Percentiles rank a stretch among this genome's conserved stretches.
Evolutionary conservation across 2,329 filamentous ascomycete genomes (phyloP).

Genomic region (Saccharata proteae): DNA sequence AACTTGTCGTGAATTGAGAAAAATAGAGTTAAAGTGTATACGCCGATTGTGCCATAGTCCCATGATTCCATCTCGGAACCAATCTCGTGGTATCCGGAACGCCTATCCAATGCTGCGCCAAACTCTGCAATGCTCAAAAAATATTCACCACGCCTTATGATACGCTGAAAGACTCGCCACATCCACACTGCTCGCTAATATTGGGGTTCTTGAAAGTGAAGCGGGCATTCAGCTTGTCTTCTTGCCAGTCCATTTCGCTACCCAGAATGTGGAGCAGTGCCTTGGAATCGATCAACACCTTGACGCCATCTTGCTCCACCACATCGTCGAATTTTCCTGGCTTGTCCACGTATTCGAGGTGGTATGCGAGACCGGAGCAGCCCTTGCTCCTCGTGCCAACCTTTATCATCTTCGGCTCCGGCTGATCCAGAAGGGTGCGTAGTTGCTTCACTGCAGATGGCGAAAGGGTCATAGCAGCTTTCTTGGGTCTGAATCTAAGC

Average conservation of each 20-base stretch:
- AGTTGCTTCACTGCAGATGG: conserved; percentile 70
- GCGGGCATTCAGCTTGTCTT: conserved; percentile 82
- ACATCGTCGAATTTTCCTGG: conserved; percentile 78
- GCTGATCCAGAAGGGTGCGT: conserved; percentile 63
- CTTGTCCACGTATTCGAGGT: conserved; percentile 91
- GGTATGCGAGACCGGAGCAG: conserved; percentile 86
- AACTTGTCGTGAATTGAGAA: too few species aligned
- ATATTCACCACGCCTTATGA: too few species aligned
- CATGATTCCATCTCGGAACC: too few species aligned
- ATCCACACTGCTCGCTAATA: conserved; percentile 94
- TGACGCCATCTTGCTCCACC: conserved; percentile 92
- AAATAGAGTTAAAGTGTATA: too few species aligned
- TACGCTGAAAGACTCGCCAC: conserved; percentile 84
- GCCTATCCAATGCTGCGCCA: too few species aligned
- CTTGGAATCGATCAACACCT: conserved; percentile 93
- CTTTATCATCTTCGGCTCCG: conserved; percentile 83
- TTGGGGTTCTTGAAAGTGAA: conserved; percentile 97
- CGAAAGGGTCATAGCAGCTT: conserved; percentile 83
- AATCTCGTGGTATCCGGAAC: too few species aligned
- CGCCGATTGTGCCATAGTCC: too few species aligned
- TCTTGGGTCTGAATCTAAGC: conserved; percentile 63
- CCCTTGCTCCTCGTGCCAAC: conserved; percentile 90
- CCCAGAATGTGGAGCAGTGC: conserved; percentile 96
- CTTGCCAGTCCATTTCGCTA: conserved; percentile 97
- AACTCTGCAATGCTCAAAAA: too few species aligned